These are phyloP conservation scores for Theobroma cacao DNA, from an alignment of 345 rosid species.

Conservation along the genomic window DNA sequence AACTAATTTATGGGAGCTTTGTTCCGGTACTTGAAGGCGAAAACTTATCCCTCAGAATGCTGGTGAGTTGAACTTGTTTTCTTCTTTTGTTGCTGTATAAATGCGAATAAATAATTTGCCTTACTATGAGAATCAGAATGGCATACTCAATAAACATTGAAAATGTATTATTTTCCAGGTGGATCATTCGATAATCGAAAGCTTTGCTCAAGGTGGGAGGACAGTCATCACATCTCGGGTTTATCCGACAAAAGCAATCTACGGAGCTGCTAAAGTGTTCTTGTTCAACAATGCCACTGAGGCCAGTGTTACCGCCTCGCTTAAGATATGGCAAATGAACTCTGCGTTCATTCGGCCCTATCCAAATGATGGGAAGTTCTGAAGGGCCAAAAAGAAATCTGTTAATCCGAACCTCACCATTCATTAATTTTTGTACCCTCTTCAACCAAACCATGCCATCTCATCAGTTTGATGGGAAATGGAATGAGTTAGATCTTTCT, in stretches of 20 bases:
- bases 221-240: constrained; percentile 57
- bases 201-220: constrained; percentile 87
- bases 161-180: constrained; percentile 29
- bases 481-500: neutral
- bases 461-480: neutral
- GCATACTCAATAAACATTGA: neutral
- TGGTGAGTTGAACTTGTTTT: constrained; percentile 43
- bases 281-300: constrained; percentile 79
- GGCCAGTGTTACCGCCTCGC: constrained; percentile 42
- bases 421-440: neutral
- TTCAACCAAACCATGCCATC: neutral
- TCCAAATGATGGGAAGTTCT: constrained; percentile 2
- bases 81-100: neutral
- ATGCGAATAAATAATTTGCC: neutral
- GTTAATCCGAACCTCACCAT: neutral
- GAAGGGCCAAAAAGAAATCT: neutral
- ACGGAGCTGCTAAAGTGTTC: constrained; percentile 58
- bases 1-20: constrained; percentile 48
- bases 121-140: neutral
- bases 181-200: constrained; percentile 80
- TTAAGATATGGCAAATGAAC: constrained; percentile 68
- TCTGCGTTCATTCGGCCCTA: constrained; percentile 62
- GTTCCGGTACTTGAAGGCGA: constrained; percentile 76
- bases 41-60: constrained; percentile 57
- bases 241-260: constrained; percentile 76